Base-by-base conservation (phyloP, 2,329 filamentous ascomycete species). In the Catunica adiposa region DNA sequence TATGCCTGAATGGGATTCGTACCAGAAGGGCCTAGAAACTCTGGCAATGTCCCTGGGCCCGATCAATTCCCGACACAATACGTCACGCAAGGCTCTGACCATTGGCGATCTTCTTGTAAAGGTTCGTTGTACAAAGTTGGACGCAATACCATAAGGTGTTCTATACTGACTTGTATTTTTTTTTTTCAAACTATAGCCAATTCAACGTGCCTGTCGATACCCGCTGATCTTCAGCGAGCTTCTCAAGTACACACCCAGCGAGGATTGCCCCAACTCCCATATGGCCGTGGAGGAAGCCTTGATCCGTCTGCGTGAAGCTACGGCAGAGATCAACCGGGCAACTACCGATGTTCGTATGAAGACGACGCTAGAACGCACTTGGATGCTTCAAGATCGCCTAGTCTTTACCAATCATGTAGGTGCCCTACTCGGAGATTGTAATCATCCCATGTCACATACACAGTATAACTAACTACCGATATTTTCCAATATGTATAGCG, bases 181-280 rank as follows among this genome's bases (percentile, higher is more conserved):
- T n/a, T n/a, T n/a, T n/a, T 44, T n/a, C 8, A 34, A 15, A 14
- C 40, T 40, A 17, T 55, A 94, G 86, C 92, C 90, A 0, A 89
- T 96, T 20, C 90, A 98, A 68, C 79, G 90, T 56, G 78, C 96
- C 22, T 94, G 88, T 71, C 88, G 85, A 69, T 97, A 97, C 64
- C 88, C 88, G 9, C 72, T 98, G 3, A 72, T 97, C 1, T 89
- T 97, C 63, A 76, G 81, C 3, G 88, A 96, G 63, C 73, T 98
- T 7, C 74, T 89, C 58, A 89, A 84, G 63, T 77, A 83, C 61
- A 96, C 89, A 0, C 86, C 88, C 1, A 85, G 87, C 1, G 82
- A 78, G 56, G 90, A 97, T 64, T 94, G 89, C 63, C 88, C 89
- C 0, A 80, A 80, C 59, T 84, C 88, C 1, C 85, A 95, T 67